Percentiles rank a stretch among this genome's conserved stretches.
Evolutionary conservation across 1,284 basidiomycete species (phyloP).

Genomic region (Leucoagaricus sp.): DNA sequence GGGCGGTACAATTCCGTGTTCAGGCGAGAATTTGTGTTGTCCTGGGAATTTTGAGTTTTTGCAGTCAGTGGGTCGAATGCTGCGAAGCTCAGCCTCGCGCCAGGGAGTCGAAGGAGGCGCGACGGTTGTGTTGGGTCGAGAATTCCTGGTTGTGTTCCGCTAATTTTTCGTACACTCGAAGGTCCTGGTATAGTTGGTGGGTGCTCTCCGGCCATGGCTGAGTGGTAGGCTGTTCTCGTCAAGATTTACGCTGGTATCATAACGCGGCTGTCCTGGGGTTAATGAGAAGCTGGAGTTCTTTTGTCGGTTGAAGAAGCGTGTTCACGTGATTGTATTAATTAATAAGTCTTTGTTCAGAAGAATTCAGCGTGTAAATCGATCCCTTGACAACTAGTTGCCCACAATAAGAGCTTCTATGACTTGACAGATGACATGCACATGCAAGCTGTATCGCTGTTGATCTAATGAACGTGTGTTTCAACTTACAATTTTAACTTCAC

Average conservation of each 20-base stretch:
- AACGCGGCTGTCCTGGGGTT: background rate
- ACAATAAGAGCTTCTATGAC: too few species aligned
- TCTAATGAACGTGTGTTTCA: too few species aligned
- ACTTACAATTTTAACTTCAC: too few species aligned
- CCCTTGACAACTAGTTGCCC: too few species aligned
- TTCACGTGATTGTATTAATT: constrained; percentile 9
- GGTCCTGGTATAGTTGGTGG: background rate
- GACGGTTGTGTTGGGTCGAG: constrained; percentile 59
- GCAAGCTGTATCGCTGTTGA: too few species aligned
- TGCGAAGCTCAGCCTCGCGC: constrained; percentile 62
- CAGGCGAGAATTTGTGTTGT: constrained; percentile 39
- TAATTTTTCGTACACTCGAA: constrained; percentile 20
- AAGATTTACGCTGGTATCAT: background rate
- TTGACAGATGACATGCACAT: too few species aligned
- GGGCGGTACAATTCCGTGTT: constrained; percentile 52
- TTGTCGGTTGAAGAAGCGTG: background rate
- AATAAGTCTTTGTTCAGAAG: too few species aligned
- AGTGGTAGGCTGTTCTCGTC: background rate
- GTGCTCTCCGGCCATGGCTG: background rate
- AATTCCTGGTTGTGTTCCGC: constrained; percentile 50
- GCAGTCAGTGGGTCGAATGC: constrained; percentile 69
- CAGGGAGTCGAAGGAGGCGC: constrained; percentile 56
- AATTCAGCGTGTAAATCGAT: too few species aligned
- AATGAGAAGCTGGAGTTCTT: background rate
- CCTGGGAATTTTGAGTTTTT: constrained; percentile 35